These are phyloP conservation scores for Malus sylvestris DNA, from an alignment of 306 rosid species.

Conservation along the genomic window DNA sequence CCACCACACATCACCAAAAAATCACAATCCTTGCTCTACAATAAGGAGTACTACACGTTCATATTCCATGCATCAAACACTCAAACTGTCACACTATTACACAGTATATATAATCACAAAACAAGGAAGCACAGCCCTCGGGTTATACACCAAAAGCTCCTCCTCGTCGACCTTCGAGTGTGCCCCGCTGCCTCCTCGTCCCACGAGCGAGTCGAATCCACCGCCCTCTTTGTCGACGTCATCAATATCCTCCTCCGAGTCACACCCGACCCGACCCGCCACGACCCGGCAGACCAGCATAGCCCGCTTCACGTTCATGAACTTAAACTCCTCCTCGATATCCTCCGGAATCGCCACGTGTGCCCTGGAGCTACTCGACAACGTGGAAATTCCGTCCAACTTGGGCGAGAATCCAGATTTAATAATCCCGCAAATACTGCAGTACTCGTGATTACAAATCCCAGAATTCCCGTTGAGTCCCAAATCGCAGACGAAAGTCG, in stretches of 20 bases:
- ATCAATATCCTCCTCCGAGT: conserved; percentile 29
- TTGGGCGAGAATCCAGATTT: conserved; percentile 85
- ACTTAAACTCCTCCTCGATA: conserved; percentile 66
- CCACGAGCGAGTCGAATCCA: conserved; percentile 71
- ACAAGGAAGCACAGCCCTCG: conserved; percentile 98
- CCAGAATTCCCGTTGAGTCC: conserved; percentile 65
- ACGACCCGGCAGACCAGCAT: conserved; percentile 81
- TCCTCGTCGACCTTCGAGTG: conserved; percentile 63
- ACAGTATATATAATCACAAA: conserved; percentile 81
- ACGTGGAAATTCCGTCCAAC: conserved; percentile 84
- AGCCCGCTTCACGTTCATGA: conserved; percentile 89
- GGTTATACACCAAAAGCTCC: conserved; percentile 81
- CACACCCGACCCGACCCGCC: conserved; percentile 83
- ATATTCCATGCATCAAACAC: not conserved
- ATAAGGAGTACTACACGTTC: not conserved
- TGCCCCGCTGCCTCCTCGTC: conserved; percentile 51
- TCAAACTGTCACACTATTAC: conserved; percentile 16
- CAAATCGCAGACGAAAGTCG: conserved; percentile 71
- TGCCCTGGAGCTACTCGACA: conserved; percentile 79
- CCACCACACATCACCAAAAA: conserved; percentile 12
- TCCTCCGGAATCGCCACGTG: conserved; percentile 82
- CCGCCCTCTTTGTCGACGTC: conserved; percentile 50
- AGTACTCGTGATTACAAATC: conserved; percentile 67
- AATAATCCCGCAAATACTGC: conserved; percentile 73
- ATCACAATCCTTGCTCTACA: not conserved